Base-by-base conservation (phyloP, 768 basidiomycete species). In the Collybiopsis confluens region DNA sequence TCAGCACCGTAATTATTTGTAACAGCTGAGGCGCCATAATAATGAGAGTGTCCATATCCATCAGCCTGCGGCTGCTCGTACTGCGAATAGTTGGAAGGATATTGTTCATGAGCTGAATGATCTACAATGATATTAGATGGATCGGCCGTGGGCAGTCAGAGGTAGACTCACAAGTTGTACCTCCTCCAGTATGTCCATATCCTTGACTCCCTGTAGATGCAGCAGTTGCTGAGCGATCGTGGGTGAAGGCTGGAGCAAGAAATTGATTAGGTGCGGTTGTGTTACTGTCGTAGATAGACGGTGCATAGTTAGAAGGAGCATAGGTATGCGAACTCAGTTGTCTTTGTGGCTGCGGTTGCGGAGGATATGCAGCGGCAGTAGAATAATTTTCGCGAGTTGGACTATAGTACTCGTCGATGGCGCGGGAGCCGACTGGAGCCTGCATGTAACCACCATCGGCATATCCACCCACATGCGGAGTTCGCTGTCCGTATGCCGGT, bases 351-450 rank as follows among this genome's bases (percentile, higher is more conserved):
- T 78, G 77, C 18, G 82, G 70, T 54, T 77, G 75, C 13, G 70
- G 73, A 18, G 80, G 72, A 61, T 77, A 75, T 2, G 70, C 65
- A 23, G 35, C 9, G n/a, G 63, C 48, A 55, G 59, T 54, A 58
- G 58, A 28, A 56, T 64, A 49, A 27, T 65, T 57, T 53, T 60
- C 57, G 43, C 63, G 67, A 16, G 73, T 62, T 20, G 72, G 54
- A 28, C 76, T 69, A 62, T 90, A 88, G 56, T 89, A 91, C 20
- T 87, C 86, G 61, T 92, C 90, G 5, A 91, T 74, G 4, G 90
- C 81, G 40, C 87, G 80, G 37, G 81, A 77, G 2, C 90, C 90
- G 15, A 72, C 66, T 4, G 83, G 69, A 20, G 77, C 87, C 57
- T 80, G 84, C 1, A 80, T 73, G 64, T 92, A 92, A 6, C 87